These are phyloP conservation scores for Kwoniella mangroviensis DNA, from an alignment of 768 basidiomycete genomes.

Conservation along the genomic window DNA sequence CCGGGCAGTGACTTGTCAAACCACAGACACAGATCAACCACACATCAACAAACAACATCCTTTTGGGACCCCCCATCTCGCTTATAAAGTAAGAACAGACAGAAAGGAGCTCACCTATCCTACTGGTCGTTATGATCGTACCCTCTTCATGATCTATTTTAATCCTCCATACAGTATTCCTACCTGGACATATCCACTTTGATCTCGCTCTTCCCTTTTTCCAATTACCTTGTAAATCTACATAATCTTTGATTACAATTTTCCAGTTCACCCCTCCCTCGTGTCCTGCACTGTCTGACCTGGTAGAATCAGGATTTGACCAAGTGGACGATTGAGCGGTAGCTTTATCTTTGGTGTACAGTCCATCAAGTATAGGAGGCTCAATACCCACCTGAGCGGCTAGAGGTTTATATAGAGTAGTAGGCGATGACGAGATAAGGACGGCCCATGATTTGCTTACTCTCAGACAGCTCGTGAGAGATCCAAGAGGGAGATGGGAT, in stretches of 20 bases:
- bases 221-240: slow-evolving; percentile 36
- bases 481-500: slow-evolving; percentile 20
- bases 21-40: not conserved
- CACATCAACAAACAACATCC: no score
- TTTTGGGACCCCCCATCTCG: not conserved
- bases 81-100: not conserved
- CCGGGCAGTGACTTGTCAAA: not conserved
- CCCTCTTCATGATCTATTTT: slow-evolving; percentile 41
- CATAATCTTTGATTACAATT: slow-evolving; percentile 18
- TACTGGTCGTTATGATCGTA: slow-evolving; percentile 30
- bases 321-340: slow-evolving; percentile 5
- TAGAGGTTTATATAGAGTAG: slow-evolving; percentile 25
- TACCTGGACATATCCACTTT: slow-evolving; percentile 29
- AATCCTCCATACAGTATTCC: slow-evolving; percentile 37
- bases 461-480: slow-evolving; percentile 16
- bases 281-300: slow-evolving; percentile 6
- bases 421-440: slow-evolving; percentile 11
- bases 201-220: slow-evolving; percentile 29
- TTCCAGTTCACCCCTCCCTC: slow-evolving; percentile 35
- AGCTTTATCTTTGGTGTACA: slow-evolving; percentile 16
- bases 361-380: not conserved
- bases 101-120: slow-evolving; percentile 25
- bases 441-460: slow-evolving; percentile 32
- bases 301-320: not conserved
- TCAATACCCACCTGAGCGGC: slow-evolving; percentile 18